A percentile compares a stretch with the other conserved stretches of the same genome.
phyloP scores from a whole-genome alignment of 805 yeast genomes.

The Schwanniomyces sp. region DNA sequence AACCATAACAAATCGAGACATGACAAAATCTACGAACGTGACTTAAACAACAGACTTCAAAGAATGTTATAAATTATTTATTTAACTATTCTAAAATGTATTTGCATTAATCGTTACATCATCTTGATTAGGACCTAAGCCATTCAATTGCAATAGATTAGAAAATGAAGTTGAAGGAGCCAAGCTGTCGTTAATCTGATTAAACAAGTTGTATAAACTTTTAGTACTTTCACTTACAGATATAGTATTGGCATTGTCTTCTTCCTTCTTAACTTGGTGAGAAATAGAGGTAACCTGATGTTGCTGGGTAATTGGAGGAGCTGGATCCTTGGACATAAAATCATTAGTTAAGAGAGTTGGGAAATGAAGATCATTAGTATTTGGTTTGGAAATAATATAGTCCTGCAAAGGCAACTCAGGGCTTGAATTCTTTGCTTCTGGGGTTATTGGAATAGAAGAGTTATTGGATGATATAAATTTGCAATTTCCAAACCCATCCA shows the following conservation, averaged over 20 bases:
- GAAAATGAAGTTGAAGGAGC: constrained; percentile 14
- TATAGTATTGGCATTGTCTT: constrained; percentile 6
- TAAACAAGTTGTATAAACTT: constrained; percentile 28
- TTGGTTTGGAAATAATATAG: not conserved
- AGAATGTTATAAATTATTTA: not conserved
- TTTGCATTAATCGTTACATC: not conserved
- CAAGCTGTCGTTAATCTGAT: constrained; percentile 24
- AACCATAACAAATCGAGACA: not conserved
- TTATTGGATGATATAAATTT: constrained; percentile 9
- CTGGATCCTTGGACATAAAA: not conserved
- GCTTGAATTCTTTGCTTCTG: constrained; percentile 9
- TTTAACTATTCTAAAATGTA: not conserved
- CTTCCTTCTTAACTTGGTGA: constrained; percentile 9
- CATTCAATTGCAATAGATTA: constrained; percentile 23
- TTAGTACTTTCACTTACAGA: constrained; percentile 28
- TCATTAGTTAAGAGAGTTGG: not conserved
- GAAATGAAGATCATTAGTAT: not conserved
- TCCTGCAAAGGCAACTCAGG: constrained; percentile 7
- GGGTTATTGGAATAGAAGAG: constrained; percentile 11
- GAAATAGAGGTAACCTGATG: constrained; percentile 2
- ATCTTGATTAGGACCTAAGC: not conserved
- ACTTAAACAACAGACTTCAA: not conserved
- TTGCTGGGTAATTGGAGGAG: constrained; percentile 1
- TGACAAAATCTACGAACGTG: not conserved
- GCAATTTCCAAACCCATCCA: constrained; percentile 14